Base-by-base conservation (phyloP, 192 early-diverging fungal genomes). In the Entophlyctis helioformis region DNA sequence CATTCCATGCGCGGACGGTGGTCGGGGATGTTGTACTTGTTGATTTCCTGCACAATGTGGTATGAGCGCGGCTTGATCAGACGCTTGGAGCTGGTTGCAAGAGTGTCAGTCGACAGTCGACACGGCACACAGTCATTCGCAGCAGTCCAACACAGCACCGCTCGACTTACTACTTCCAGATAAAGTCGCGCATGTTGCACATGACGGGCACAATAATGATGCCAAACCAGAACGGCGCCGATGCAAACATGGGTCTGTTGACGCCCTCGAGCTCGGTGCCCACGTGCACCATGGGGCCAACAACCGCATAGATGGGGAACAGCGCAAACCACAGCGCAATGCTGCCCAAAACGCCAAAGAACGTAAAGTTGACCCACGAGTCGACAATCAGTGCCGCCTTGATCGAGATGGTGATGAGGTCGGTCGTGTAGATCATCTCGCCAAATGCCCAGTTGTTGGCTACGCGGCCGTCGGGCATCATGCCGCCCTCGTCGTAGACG, bases 21-120 rank as follows among this genome's bases (percentile, higher is more conserved):
- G 59, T 99, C 96, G 20, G 91, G 96, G 44, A 99, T 88, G 64
- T 99, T 96, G 78, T 85, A 89, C 66, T 95, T 96, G 64, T 97
- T 87, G 48, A 99, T 99, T 67, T 99, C 96, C 66, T 96, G 93
- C 35, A 96, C 85, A 57, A 91, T 88, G 57, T 99, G 96, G 61
- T 97, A 96, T 11, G 83, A 71, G 41, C 79, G 51, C 19, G 92
- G 78, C 25, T 71, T 59, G 57, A 84, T 87, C 65, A 85, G 85
- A 31, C 91, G 79, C 54, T 82, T 81, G 50, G 69, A 66, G 62
- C 86, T 88, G 63, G 32, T 36, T 36, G 42, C 37, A 37, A 33
- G 11, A 42, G 15, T 27, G 39, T 43, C 42, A 35, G 27, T 20
- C 16, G 29, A 15, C 0, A 8, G 8, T 26, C 23, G 20, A 13